These are phyloP conservation scores for Arthrobotrys conoides DNA, from an alignment of 2,329 filamentous ascomycete genomes.

Conservation along the genomic window DNA sequence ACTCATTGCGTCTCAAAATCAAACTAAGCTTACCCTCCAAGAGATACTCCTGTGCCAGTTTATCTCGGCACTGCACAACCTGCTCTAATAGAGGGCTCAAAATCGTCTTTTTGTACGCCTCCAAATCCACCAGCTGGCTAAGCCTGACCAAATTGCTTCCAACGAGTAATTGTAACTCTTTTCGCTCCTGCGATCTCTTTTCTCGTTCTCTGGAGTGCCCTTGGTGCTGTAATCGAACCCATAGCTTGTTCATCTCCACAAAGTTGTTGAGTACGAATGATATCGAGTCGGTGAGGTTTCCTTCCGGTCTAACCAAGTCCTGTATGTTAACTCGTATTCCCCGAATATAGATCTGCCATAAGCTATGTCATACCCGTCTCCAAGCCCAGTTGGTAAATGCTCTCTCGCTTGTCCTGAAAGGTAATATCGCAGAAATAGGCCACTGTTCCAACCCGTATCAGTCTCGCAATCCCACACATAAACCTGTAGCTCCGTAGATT, in stretches of 20 bases:
- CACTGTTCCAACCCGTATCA: constrained; percentile 66
- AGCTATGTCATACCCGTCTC: constrained; percentile 74
- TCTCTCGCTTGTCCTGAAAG: constrained; percentile 95
- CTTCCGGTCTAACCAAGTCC: constrained; percentile 76
- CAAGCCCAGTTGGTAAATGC: constrained; percentile 82
- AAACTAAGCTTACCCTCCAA: constrained; percentile 76
- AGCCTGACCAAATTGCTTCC: constrained; percentile 96
- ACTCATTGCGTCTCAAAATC: not conserved
- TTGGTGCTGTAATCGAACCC: constrained; percentile 97
- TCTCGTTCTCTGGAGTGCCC: constrained; percentile 96
- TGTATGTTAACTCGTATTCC: not conserved
- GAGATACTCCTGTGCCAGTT: constrained; percentile 96
- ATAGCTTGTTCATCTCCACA: constrained; percentile 99
- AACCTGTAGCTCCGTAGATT: not conserved
- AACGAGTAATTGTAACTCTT: constrained; percentile 94
- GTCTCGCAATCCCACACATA: not conserved
- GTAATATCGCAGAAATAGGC: constrained; percentile 95
- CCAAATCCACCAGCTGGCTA: constrained; percentile 94
- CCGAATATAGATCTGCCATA: no score
- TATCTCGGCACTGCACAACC: constrained; percentile 97
- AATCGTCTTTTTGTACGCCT: constrained; percentile 92
- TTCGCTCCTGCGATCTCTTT: constrained; percentile 90
- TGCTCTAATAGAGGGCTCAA: constrained; percentile 91
- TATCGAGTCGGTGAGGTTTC: constrained; percentile 96
- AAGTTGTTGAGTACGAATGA: constrained; percentile 99